Base-by-base conservation (phyloP, 768 basidiomycete species). In the Naganishia randhawae region DNA sequence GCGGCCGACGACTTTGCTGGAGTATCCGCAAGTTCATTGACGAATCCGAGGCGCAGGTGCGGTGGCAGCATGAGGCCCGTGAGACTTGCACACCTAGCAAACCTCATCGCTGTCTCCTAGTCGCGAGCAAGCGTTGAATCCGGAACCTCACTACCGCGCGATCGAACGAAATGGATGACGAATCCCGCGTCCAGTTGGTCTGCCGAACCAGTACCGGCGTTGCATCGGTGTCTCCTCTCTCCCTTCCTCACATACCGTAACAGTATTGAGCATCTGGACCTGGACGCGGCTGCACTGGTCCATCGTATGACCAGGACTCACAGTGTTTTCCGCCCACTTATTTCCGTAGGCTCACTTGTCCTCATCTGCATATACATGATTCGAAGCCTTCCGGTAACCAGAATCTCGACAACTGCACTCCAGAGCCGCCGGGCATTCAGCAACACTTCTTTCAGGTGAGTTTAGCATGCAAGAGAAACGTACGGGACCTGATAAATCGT, bases 381-480 rank as follows among this genome's bases (percentile, higher is more conserved):
- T 48, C 45, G 45, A 48, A 48, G 19, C n/a, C 19, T 48, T 17
- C 45, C 45, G 25, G 45, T 48, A 48, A 48, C 45, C n/a, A 48
- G 45, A 48, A 48, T 52, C 51, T 32, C 51, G 29, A 52, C 51
- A 29, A 48, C 45, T 48, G 45, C 45, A 48, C 45, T 48, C 45
- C 19, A 48, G 19, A 11, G n/a, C 45, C n/a, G n/a, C n/a, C 45
- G 45, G 45, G 25, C 45, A 48, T 61, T 61, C 27, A 61, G 37
- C 22, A 41, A 35, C 14, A 61, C 35, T 25, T 27, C 35, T 0
- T 27, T 42, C 57, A 61, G 39, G 57, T 61, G 27, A 41, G 57
- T 35, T 13, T 42, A 3, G 4, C 27, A 17, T 14, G 25, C 16
- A 25, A 29, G 22, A 11, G 37, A n/a, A 13, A 25, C 8, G 11